A percentile compares a stretch with the other conserved stretches of the same genome.
Evolutionary conservation across 768 basidiomycete species (phyloP).

Genomic region (Suillus subaureus): DNA sequence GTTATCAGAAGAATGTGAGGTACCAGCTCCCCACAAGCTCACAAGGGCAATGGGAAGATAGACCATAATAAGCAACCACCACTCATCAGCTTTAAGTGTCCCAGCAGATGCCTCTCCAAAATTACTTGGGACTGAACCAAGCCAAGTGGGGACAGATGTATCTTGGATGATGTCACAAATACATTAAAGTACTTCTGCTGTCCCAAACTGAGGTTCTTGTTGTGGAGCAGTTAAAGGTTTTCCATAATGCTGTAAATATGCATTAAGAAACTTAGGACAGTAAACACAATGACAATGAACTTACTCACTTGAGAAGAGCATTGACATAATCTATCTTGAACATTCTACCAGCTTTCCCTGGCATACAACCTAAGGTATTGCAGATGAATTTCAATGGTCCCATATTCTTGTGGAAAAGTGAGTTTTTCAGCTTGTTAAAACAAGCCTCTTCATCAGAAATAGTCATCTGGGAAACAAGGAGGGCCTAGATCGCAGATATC

Average conservation of each 20-base stretch:
- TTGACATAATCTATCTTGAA: slow-evolving; percentile 13
- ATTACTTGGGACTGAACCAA: slow-evolving; percentile 19
- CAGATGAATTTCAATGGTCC: slow-evolving; percentile 2
- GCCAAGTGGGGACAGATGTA: slow-evolving; percentile 18
- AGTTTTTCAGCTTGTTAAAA: not conserved
- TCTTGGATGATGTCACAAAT: slow-evolving; percentile 11
- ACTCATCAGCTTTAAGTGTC: slow-evolving; percentile 26
- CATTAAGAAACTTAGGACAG: not conserved
- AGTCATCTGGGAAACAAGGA: slow-evolving; percentile 4
- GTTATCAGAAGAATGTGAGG: not conserved
- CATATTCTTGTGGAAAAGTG: slow-evolving; percentile 12
- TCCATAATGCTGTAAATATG: not conserved
- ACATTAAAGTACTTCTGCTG: not conserved
- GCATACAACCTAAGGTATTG: slow-evolving; percentile 8
- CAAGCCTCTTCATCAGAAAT: no score
- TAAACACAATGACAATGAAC: not conserved
- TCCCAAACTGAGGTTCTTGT: not conserved
- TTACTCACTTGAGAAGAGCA: slow-evolving; percentile 14
- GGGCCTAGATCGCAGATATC: slow-evolving; percentile 10
- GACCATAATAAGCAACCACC: slow-evolving; percentile 15
- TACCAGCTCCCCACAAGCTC: slow-evolving; percentile 10
- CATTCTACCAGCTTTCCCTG: not conserved
- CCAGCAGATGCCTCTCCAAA: slow-evolving; percentile 16
- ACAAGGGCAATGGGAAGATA: slow-evolving; percentile 23
- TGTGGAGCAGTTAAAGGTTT: slow-evolving; percentile 1